These are phyloP conservation scores for Stemphylium beticola DNA, from an alignment of 2,329 filamentous ascomycete genomes.

Conservation along the genomic window DNA sequence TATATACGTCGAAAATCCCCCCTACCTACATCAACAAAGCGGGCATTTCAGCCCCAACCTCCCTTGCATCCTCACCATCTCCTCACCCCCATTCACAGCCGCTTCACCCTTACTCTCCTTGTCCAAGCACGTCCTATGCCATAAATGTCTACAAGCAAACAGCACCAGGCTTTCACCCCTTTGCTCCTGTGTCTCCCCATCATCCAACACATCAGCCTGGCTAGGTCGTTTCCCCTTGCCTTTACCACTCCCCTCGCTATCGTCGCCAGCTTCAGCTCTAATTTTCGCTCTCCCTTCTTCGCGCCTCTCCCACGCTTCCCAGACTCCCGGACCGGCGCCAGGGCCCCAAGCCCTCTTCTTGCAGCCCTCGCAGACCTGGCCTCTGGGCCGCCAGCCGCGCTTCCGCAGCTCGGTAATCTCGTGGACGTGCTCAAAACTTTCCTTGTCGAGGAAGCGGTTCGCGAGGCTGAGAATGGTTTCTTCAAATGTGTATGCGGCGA, in stretches of 20 bases:
- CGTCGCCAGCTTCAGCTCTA: constrained; percentile 55
- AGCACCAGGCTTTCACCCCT: constrained; percentile 34
- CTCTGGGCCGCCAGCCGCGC: constrained; percentile 85
- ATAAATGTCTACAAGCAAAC: constrained; percentile 51
- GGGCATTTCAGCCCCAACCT: constrained; percentile 30
- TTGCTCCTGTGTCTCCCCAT: constrained; percentile 3
- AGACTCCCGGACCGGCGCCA: constrained; percentile 76
- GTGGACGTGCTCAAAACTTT: constrained; percentile 82
- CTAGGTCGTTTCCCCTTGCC: constrained; percentile 38
- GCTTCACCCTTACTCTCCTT: constrained; percentile 2
- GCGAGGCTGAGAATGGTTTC: constrained; percentile 85
- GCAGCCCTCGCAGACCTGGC: constrained; percentile 88
- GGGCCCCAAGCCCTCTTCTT: constrained; percentile 86
- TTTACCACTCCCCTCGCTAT: constrained; percentile 53
- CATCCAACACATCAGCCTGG: constrained; percentile 12
- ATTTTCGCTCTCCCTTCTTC: constrained; percentile 45
- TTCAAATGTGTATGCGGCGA: constrained; percentile 94
- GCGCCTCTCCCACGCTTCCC: constrained; percentile 78
- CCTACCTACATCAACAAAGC: constrained; percentile 32
- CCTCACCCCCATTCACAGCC: neutral
- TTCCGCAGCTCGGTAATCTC: constrained; percentile 77
- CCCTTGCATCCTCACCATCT: constrained; percentile 8
- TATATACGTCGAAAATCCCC: too few species aligned
- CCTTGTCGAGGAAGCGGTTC: constrained; percentile 84
- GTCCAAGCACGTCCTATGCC: constrained; percentile 47